Evolutionary conservation across 2,329 filamentous ascomycete genomes (phyloP), one percentile per base, ranked within the genome.

Genomic region (Pseudocercospora fijiensis): DNA sequence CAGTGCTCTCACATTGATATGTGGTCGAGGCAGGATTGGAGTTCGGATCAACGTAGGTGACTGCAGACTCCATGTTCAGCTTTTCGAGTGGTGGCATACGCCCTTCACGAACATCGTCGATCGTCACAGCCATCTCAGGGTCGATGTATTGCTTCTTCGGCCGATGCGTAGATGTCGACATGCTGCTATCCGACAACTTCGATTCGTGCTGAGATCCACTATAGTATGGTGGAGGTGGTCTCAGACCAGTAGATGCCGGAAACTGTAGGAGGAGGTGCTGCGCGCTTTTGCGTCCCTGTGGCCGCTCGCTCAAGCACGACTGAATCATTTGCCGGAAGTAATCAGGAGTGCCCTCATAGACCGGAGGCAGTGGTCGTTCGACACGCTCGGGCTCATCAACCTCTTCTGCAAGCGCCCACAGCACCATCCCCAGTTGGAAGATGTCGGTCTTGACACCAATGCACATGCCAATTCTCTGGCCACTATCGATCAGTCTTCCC

Each of bases 401-500:
- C 69, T 94, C 86, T 73, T 89, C 90, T 1, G 92, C 94, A 52
- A 99, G 80, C 22, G 91, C 92, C 92, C 94, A 99, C 2, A 99
- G 80, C 1, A 96, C 92, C 95, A 99, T 99, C 4, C 95, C 95
- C 4, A 98, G 84, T 77, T 99, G 95, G 73, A 90, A 99, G 1
- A 99, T 82, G 77, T 99, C 95, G 0, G 94, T 96, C 78, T 99
- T 99, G 75, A 97, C 92, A 11, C 95, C 94, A 74, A 99, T 98
- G 74, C 96, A 97, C 89, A 98, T 96, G 52, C 91, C 90, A 59
- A 99, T 93, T 28, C 92, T 86, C 76, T 97, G 93, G 63, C 90
- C 91, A 76, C 88, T 93, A 68, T 94, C 88, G 65, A 98, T 92
- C 61, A 98, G 86, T 5, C 86, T 85, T 16, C 88, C 89, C 61